Base-by-base conservation (phyloP, 352 stramenopile genomes). In the Phytophthora fragariae region DNA sequence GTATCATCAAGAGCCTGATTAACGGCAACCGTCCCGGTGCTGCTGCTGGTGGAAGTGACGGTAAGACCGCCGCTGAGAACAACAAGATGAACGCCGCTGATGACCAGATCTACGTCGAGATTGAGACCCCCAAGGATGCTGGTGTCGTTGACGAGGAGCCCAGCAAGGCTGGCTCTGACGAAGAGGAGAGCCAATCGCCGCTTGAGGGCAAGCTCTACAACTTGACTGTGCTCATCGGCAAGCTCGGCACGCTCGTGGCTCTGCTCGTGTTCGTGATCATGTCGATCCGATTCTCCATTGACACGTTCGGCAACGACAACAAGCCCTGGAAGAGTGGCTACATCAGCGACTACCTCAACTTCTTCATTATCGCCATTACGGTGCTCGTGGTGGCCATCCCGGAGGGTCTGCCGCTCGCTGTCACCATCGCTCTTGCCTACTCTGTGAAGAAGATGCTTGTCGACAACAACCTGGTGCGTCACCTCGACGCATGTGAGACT, bases 321-420 rank as follows among this genome's bases (percentile, higher is more conserved):
- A 54, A 80, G n/a, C 4, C 11, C 0, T 88, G 81, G 79, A 59
- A 84, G 1, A 80, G 53, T 10, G 24, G 39, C 17, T 88, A 81
- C 53, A 15, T 81, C 37, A 75, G 50, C 17, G 69, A 84, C 46
- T 85, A 88, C 59, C 68, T 95, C 1, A 39, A 67, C 21, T 91
- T 84, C 67, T 93, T 95, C 70, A 88, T 93, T 33, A 91, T 85
- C 31, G 87, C 79, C 21, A 90, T 95, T 41, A 94, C 88, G 2
- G 88, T 93, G 54, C 85, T 99, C 11, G 96, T 98, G 12, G 97
- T 99, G 10, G 94, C 97, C 15, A 97, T 99, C 17, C 97, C 97
- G 3, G 97, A 99, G 75, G 97, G 97, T 54, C 80, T 99, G 54
- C 97, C 97, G n/a, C 86, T 99, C 12, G 97, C 97, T 17, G 97